Evolutionary conservation across 73 alveolate genomes (phyloP), one percentile per base, ranked within the genome.

Genomic region (Uronychia binucleata): DNA sequence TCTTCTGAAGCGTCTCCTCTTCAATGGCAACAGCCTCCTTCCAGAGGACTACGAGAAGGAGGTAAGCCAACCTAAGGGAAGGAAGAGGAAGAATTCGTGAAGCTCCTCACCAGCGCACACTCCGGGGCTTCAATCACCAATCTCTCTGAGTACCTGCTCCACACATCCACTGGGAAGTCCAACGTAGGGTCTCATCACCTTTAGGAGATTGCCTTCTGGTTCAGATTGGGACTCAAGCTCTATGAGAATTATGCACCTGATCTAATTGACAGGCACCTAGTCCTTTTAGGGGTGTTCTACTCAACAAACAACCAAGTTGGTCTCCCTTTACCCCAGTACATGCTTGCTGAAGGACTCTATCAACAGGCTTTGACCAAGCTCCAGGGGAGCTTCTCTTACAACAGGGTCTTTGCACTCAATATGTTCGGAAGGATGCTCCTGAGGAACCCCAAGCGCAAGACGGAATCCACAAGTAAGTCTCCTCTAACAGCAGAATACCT

Each of bases 371-470:
- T 88, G 0, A 77, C 85, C 25, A 88, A 82, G 32, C 26, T 88
- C 79, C 11, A 82, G n/a, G 58, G 30, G 1, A 78, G 31, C 11
- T 74, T 75, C 1, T 75, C 87, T 26, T 88, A 57, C 31, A 81
- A 81, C 25, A 82, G 82, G 32, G 89, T 78, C 26, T 34, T 88
- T 82, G 94, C 87, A 25, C 32, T 88, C 79, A 88, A 88, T 58
- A 30, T 88, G 77, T 82, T 77, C 76, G 94, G 94, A 1, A 60
- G 94, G 46, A 28, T 88, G 90, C 82, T 88, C 35, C 31, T 88
- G 86, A 88, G 78, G 76, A 77, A 88, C 34, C 85, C 81, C 26
- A 75, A 75, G 82, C 34, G 86, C 29, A 79, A 88, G 78, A 14
- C 33, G 29, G 91, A 85, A 77, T 83, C 91, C 1, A 57, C 82